Conservation (phyloP, 2,329 filamentous ascomycete genomes). For the Paecilomyces niveus region DNA sequence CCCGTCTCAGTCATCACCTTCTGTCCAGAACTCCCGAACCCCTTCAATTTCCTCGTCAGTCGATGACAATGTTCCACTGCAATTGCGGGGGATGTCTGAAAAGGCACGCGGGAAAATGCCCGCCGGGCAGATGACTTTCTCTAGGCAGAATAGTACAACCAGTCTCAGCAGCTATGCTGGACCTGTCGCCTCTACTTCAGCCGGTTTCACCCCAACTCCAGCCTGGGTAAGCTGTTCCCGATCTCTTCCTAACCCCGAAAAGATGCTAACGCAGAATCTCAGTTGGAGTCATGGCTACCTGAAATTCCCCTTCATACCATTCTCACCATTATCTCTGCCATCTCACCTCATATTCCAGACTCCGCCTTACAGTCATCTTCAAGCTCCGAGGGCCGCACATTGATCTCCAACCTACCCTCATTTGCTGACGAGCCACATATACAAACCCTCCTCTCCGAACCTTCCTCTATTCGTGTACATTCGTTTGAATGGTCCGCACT, state of each 20-base stretch:
- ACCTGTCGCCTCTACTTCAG: slow-evolving; percentile 45
- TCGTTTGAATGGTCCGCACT: slow-evolving; percentile 92
- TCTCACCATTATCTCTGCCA: slow-evolving; percentile 63
- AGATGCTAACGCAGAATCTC: slow-evolving; percentile 10
- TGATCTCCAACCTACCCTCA: slow-evolving; percentile 36
- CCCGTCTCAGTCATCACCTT: slow-evolving; percentile 51
- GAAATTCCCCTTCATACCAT: slow-evolving; percentile 84
- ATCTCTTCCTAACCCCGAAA: not conserved
- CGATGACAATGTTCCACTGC: slow-evolving; percentile 74
- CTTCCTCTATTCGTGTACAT: slow-evolving; percentile 68
- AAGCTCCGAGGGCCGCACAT: slow-evolving; percentile 32
- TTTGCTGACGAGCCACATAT: slow-evolving; percentile 50
- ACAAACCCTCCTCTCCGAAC: slow-evolving; percentile 60
- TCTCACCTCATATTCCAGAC: slow-evolving; percentile 44
- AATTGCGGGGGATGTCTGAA: slow-evolving; percentile 89
- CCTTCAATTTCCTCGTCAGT: slow-evolving; percentile 61
- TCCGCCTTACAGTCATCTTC: slow-evolving; percentile 36
- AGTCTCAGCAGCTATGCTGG: slow-evolving; percentile 64
- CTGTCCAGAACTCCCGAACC: slow-evolving; percentile 50
- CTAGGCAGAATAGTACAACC: slow-evolving; percentile 80
- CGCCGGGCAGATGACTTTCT: slow-evolving; percentile 72
- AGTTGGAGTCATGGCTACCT: slow-evolving; percentile 91
- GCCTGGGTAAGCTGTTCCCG: slow-evolving; percentile 53
- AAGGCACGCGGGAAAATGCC: slow-evolving; percentile 96
- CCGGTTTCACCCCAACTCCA: slow-evolving; percentile 67